These are phyloP conservation scores for Hyphodiscus hymeniophilus DNA, from an alignment of 495 filamentous ascomycete genomes.

Conservation along the genomic window DNA sequence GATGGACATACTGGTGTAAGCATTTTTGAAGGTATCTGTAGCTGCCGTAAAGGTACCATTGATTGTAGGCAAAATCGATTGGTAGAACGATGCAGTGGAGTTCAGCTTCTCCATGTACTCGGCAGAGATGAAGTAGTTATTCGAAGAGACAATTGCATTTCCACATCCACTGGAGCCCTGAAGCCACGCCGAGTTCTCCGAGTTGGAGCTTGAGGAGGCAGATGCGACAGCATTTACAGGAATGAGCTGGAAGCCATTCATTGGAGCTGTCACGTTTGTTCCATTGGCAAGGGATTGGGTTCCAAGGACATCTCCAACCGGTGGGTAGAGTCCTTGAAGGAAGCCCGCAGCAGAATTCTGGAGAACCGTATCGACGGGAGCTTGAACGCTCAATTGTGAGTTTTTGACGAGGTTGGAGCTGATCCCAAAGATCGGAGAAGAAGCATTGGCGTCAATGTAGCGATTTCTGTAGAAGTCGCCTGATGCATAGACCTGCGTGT, in stretches of 20 bases:
- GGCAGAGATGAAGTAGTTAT: conserved; percentile 42
- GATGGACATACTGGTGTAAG: conserved; percentile 11
- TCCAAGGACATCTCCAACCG: conserved; percentile 41
- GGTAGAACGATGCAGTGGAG: conserved; percentile 14
- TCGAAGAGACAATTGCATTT: conserved; percentile 59
- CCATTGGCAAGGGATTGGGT: conserved; percentile 52
- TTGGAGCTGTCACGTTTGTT: conserved; percentile 44
- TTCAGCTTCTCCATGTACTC: conserved; percentile 16
- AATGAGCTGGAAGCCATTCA: conserved; percentile 70
- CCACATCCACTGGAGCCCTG: conserved; percentile 20
- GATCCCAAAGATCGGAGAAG: conserved; percentile 49
- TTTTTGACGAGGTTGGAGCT: conserved; percentile 46
- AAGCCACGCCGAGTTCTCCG: conserved; percentile 22
- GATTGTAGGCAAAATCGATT: conserved; percentile 23
- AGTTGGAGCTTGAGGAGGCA: conserved; percentile 38
- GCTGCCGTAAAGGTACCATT: conserved; percentile 15
- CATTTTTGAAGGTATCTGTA: conserved; percentile 19
- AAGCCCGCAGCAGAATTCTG: conserved; percentile 67
- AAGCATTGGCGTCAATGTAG: conserved; percentile 43
- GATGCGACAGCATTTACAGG: conserved; percentile 50
- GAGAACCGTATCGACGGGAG: conserved; percentile 43
- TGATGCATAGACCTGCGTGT: conserved; percentile 52
- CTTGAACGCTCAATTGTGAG: conserved; percentile 43
- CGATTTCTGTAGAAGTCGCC: conserved; percentile 54
- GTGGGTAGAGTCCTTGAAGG: conserved; percentile 76